Evolutionary conservation across 768 basidiomycete species (phyloP).

Genomic region (Sporobolomyces phaffii): DNA sequence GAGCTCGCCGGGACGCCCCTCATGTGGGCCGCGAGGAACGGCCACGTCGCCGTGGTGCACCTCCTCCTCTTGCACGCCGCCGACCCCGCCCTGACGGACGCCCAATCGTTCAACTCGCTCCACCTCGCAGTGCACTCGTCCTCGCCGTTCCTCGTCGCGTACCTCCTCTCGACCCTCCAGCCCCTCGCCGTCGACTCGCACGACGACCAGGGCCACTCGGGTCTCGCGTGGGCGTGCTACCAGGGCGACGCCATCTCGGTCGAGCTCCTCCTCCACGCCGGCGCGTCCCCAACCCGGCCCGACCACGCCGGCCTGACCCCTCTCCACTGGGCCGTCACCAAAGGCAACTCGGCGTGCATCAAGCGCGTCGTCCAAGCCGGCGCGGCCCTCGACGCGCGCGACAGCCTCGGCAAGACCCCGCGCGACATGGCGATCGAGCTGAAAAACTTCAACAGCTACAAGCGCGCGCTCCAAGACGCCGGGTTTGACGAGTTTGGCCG

Average conservation of each 20-base stretch:
- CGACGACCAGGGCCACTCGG: conserved; percentile 86
- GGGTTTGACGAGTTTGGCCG: conserved; percentile 72
- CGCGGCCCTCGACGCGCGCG: conserved; percentile 71
- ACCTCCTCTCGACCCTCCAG: conserved; percentile 70
- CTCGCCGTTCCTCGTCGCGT: conserved; percentile 87
- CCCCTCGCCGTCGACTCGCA: conserved; percentile 84
- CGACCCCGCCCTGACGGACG: conserved; percentile 83
- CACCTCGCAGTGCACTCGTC: conserved; percentile 90
- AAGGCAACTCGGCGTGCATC: conserved; percentile 84
- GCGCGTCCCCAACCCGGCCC: conserved; percentile 66
- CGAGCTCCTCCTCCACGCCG: conserved; percentile 78
- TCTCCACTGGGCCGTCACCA: conserved; percentile 94
- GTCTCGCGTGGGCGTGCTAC: conserved; percentile 98
- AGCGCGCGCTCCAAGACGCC: conserved; percentile 78
- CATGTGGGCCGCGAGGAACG: conserved; percentile 96
- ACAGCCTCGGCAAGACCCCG: conserved; percentile 76
- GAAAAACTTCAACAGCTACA: conserved; percentile 84
- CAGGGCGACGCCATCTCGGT: conserved; percentile 96
- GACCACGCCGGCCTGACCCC: conserved; percentile 81
- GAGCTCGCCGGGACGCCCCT: conserved; percentile 90
- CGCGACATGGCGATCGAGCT: conserved; percentile 91
- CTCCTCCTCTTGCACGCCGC: conserved; percentile 81
- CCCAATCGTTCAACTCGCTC: conserved; percentile 91
- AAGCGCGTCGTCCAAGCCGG: conserved; percentile 77
- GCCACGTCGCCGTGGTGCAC: conserved; percentile 91